Evolutionary conservation across 495 filamentous ascomycete genomes (phyloP).

Genomic region (Podospora pseudocomata): DNA sequence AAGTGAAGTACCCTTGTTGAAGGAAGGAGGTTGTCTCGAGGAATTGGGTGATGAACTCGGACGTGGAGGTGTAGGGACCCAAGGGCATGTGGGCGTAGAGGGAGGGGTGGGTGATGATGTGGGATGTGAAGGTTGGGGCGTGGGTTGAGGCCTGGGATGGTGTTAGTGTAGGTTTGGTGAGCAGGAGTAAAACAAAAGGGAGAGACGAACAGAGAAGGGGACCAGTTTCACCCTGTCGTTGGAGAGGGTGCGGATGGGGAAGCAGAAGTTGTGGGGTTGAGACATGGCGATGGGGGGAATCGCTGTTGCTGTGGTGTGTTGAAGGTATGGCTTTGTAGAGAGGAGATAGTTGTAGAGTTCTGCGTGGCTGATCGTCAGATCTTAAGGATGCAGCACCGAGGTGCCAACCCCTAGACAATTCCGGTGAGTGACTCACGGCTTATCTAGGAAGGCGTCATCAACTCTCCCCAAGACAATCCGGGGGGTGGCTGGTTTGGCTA

Average conservation of each 20-base stretch:
- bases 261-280: constrained; percentile 14
- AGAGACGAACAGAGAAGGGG: constrained; percentile 11
- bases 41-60: background rate
- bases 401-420: background rate
- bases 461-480: background rate
- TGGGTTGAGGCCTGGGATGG: background rate
- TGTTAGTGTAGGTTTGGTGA: no score
- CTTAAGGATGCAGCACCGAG: no score
- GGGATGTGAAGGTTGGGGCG: background rate
- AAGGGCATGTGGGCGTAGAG: background rate
- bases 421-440: background rate
- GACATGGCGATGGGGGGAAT: background rate
- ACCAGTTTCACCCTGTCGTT: constrained; percentile 21
- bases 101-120: background rate
- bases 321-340: background rate
- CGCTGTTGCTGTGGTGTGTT: background rate
- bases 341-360: background rate
- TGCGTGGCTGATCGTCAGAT: no score
- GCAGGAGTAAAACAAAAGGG: no score
- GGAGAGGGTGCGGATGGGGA: constrained; percentile 14
- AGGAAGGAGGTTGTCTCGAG: background rate
- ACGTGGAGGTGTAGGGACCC: background rate
- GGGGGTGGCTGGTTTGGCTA: background rate
- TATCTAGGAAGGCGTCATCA: background rate
- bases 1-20: background rate